Evolutionary conservation across 2,329 filamentous ascomycete species (phyloP).

Genomic region (Penicillium sp.): DNA sequence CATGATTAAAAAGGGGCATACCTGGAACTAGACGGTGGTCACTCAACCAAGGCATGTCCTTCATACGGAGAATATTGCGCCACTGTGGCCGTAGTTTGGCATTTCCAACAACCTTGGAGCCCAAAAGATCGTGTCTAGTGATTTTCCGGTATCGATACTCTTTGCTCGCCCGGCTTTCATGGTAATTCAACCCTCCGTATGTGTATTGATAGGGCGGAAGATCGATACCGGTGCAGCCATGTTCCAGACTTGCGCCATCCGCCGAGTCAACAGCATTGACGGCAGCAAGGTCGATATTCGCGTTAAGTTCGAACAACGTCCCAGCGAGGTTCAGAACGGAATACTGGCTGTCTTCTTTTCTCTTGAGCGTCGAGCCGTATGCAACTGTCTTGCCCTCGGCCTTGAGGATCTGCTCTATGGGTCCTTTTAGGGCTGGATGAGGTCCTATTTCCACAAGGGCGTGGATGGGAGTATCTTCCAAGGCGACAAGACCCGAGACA

Average conservation of each 20-base stretch:
- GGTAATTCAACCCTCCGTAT: neutral
- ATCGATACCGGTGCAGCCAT: neutral
- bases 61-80: conserved; percentile 40
- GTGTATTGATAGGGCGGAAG: neutral
- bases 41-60: conserved; percentile 42
- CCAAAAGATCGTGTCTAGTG: neutral
- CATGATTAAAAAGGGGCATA: too few relatives aligned
- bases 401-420: neutral
- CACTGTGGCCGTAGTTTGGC: conserved; percentile 22
- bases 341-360: neutral
- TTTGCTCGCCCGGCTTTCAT: neutral
- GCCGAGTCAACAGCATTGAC: neutral
- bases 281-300: neutral
- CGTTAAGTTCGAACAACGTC: neutral
- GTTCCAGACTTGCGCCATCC: neutral
- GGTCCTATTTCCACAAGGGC: neutral
- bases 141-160: neutral
- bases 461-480: neutral
- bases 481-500: too few relatives aligned
- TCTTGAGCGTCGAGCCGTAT: neutral
- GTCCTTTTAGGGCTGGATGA: neutral
- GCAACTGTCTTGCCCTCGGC: neutral
- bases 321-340: neutral
- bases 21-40: conserved; percentile 30
- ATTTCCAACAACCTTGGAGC: neutral